Evolutionary conservation across 2,329 filamentous ascomycete species (phyloP), one percentile per base, ranked within the genome.

Genomic region (Xylaria sp.): DNA sequence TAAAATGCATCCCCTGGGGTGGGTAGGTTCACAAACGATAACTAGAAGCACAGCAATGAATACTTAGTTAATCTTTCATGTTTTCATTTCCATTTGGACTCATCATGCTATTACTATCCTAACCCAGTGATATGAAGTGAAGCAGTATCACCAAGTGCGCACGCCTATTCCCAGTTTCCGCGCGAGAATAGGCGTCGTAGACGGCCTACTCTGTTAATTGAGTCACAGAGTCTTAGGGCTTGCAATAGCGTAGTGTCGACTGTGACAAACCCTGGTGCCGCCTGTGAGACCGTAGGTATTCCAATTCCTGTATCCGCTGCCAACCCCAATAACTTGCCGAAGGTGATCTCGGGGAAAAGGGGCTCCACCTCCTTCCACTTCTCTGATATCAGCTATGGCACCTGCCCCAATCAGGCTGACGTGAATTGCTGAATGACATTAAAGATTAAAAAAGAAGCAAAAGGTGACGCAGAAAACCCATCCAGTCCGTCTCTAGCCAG

Each of bases 401-500:
- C 37, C 20, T 39, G 25, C 18, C 37, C 37, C 37, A 51, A 10
- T 18, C 41, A 6, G 28, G 25, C 20, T 7, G 50, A 1, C 57
- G 13, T 13, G 25, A 25, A 34, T 25, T 61, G 46, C 44, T 37
- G 59, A 28, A 65, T 63, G 60, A 50, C 66, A 73, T 71, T 73
- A 69, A 67, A 65, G 23, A 73, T 71, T 71, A 71, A 63, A 48
- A 48, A 56, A 63, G 54, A 48, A 56, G 31, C 61, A 60, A 37
- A 61, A 65, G 6, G 15, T 13, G 58, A 62, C 51, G 65, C 37
- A 58, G 56, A 25, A 28, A 51, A 31, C 51, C 65, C 67, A 70
- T 70, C 65, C 70, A 66, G 62, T 56, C 63, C 68, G 46, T 63
- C 52, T 66, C 60, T 69, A 67, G 39, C 65, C 64, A 69, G 57